Base-by-base conservation (phyloP, 495 filamentous ascomycete species). In the Acidiella bohemica region DNA sequence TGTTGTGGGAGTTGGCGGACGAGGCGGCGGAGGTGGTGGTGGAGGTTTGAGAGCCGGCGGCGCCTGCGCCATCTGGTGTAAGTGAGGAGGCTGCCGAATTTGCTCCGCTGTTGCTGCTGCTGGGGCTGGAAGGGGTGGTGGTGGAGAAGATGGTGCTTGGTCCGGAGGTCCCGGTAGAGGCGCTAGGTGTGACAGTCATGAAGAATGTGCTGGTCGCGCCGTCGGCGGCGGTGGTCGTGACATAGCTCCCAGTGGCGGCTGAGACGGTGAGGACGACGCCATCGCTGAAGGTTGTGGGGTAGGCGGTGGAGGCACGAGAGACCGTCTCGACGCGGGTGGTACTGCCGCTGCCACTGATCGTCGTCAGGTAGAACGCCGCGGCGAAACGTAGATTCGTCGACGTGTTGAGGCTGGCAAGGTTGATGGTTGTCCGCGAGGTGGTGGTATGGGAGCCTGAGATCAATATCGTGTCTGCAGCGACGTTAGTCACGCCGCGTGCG, bases 241-340 rank as follows among this genome's bases (percentile, higher is more conserved):
- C 11, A 8, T 40, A 19, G 20, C 22, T 26, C 4, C 22, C 26
- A 9, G 31, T 48, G 33, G 10, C 22, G n/a, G 44, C 32, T 7
- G 31, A n/a, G 18, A 51, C 29, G 16, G 47, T 51, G 2, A 33
- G 19, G 3, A 19, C 9, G 12, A 8, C 9, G 19, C 47, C 47
- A 21, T 42, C 33, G 3, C 31, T 5, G 13, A 51, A 42, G 4
- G 47, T 51, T 2, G 47, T 51, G 3, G 21, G 18, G 26, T 51
- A 51, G 13, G 47, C 11, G 8, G 35, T 21, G 43, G 21, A 31
- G 2, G 36, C 32, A 20, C 28, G 17, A 2, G 47, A 41, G 13
- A 51, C 18, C 1, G 47, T 51, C 19, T 31, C 19, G 21, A 33
- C 32, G 7, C 7, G 25, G n/a, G 25, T 27, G n/a, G n/a, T n/a